Conservation (phyloP, 805 yeast genomes). For the Starmerella gropengiesseri region DNA sequence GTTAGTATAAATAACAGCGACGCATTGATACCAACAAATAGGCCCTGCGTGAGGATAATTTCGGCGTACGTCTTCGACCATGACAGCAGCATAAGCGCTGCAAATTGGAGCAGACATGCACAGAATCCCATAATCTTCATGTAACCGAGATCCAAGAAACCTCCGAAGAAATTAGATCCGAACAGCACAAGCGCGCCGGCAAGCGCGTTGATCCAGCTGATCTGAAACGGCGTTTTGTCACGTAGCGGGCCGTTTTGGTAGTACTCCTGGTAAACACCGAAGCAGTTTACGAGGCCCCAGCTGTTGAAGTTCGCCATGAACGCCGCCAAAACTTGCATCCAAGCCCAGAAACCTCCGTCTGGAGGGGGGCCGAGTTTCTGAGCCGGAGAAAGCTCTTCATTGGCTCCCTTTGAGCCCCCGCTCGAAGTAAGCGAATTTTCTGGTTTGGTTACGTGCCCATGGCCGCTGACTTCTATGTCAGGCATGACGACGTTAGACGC, state of each 20-base stretch:
- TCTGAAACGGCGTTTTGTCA: constrained; percentile 14
- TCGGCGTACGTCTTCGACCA: constrained; percentile 38
- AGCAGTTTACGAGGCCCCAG: constrained; percentile 25
- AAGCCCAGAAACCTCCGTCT: constrained; percentile 24
- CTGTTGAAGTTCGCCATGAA: constrained; percentile 22
- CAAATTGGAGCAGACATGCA: constrained; percentile 24
- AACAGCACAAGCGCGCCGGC: constrained; percentile 18
- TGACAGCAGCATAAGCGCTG: constrained; percentile 28
- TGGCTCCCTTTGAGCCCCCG: too few species aligned
- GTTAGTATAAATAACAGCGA: constrained; percentile 37
- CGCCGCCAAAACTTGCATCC: constrained; percentile 25
- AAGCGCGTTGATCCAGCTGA: constrained; percentile 24
- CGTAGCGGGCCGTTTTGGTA: constrained; percentile 13
- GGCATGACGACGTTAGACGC: too few species aligned
- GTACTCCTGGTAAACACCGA: constrained; percentile 25
- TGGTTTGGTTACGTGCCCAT: too few species aligned
- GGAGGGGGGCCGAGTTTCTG: constrained; percentile 33
- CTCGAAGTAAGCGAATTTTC: too few species aligned
- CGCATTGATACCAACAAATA: constrained; percentile 38
- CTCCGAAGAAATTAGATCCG: constrained; percentile 26
- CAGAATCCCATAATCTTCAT: constrained; percentile 22
- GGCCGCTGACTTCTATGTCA: too few species aligned
- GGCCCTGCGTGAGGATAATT: constrained; percentile 43
- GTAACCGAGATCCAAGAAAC: constrained; percentile 26
- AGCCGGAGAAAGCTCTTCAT: neutral